Conservation (phyloP, 495 filamentous ascomycete species). For the Penicillium egyptiacum region DNA sequence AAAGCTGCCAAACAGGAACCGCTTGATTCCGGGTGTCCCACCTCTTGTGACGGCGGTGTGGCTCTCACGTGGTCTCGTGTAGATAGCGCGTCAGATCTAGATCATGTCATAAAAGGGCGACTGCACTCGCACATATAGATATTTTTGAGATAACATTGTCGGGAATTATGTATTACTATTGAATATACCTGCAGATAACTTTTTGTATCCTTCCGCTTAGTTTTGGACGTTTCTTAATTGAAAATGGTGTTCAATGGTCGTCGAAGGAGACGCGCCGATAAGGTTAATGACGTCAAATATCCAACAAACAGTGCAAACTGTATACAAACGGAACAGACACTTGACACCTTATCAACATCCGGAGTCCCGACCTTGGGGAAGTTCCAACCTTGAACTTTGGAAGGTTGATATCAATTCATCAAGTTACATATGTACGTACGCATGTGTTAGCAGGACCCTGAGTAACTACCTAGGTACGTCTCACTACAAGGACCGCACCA, state of each 20-base stretch:
- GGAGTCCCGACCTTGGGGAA: background rate
- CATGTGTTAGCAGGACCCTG: no score
- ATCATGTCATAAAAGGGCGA: slow-evolving; percentile 15
- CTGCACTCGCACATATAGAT: slow-evolving; percentile 4
- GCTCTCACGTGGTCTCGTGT: slow-evolving; percentile 33
- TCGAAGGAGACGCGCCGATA: slow-evolving; percentile 31
- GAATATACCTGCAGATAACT: background rate
- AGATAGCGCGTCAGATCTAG: slow-evolving; percentile 24
- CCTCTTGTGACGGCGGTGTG: slow-evolving; percentile 24
- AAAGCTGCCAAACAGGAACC: slow-evolving; percentile 29
- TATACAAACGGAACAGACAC: slow-evolving; percentile 5
- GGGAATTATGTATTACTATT: background rate
- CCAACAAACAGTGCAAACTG: slow-evolving; percentile 9
- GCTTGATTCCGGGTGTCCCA: slow-evolving; percentile 26
- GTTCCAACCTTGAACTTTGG: background rate
- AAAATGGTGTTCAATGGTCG: slow-evolving; percentile 5
- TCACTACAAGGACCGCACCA: no score
- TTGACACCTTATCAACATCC: background rate
- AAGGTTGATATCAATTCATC: background rate
- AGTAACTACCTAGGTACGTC: no score
- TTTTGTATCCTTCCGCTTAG: background rate
- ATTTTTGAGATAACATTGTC: background rate
- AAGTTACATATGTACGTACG: no score
- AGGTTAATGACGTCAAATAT: slow-evolving; percentile 21
- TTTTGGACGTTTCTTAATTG: background rate